These are phyloP conservation scores for Paracamarosporium sp. DNA, from an alignment of 2,329 filamentous ascomycete species.

Conservation along the genomic window DNA sequence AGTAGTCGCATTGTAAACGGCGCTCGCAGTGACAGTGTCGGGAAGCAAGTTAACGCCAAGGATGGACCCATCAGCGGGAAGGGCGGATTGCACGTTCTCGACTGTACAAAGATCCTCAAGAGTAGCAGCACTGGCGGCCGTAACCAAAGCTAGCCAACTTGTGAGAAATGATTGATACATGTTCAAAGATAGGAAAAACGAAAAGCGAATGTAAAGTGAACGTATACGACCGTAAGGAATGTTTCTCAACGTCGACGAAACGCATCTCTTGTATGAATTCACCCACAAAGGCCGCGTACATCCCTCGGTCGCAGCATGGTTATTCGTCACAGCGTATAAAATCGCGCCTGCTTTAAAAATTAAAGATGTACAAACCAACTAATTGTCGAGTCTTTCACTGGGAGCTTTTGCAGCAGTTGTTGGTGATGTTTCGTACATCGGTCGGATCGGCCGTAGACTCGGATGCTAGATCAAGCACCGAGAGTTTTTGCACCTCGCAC, in stretches of 20 bases:
- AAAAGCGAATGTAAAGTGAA: neutral
- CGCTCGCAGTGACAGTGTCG: slow-evolving; percentile 45
- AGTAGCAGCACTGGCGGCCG: slow-evolving; percentile 8
- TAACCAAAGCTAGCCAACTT: slow-evolving; percentile 8
- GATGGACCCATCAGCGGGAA: slow-evolving; percentile 21
- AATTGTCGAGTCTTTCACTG: neutral
- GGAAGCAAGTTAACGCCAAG: slow-evolving; percentile 48
- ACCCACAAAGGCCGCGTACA: neutral
- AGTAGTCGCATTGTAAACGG: slow-evolving; percentile 41
- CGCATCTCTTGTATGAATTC: neutral
- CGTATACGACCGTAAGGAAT: neutral
- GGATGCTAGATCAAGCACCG: neutral
- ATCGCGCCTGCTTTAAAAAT: neutral
- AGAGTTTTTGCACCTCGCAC: neutral
- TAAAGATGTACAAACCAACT: neutral
- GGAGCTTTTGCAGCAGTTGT: neutral
- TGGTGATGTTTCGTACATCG: neutral
- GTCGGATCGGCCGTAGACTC: neutral
- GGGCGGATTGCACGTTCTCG: slow-evolving; percentile 23
- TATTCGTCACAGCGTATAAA: neutral
- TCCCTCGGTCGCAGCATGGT: neutral
- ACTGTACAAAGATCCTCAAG: slow-evolving; percentile 17
- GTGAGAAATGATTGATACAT: slow-evolving; percentile 16
- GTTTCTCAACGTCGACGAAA: neutral
- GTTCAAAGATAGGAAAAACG: neutral